phyloP scores from a whole-genome alignment of 202 grass and related monocot species.

The Carex sylvatica region DNA sequence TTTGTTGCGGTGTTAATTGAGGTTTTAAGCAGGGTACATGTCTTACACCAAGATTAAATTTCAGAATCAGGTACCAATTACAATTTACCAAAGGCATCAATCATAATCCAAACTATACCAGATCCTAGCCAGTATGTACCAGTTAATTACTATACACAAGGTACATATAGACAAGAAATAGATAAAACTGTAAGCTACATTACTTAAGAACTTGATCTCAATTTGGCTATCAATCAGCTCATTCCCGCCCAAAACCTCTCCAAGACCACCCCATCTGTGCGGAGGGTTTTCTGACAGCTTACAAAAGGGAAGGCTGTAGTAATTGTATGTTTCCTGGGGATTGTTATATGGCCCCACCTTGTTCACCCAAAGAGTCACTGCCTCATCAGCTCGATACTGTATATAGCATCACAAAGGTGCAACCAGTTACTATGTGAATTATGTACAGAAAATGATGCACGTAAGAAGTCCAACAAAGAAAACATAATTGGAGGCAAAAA shows the following conservation, averaged over 20 bases:
- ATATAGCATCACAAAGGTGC: constrained; percentile 33
- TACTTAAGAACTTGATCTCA: constrained; percentile 86
- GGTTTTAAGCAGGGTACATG: not conserved
- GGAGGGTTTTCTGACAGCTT: constrained; percentile 65
- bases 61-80: not conserved
- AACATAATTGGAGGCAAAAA: constrained; percentile 4
- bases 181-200: constrained; percentile 34
- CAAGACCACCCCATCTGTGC: constrained; percentile 94
- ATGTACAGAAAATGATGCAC: not conserved
- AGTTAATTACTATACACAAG: constrained; percentile 27
- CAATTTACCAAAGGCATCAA: not conserved
- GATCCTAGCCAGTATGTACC: constrained; percentile 9
- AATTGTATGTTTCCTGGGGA: constrained; percentile 98
- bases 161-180: constrained; percentile 20
- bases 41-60: not conserved
- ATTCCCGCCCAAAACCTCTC: constrained; percentile 96
- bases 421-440: constrained; percentile 14
- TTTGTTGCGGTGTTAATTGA: not conserved
- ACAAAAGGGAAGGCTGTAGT: constrained; percentile 97
- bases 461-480: not conserved
- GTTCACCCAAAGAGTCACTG: constrained; percentile 92
- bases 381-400: constrained; percentile 81
- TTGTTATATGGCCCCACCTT: constrained; percentile 99
- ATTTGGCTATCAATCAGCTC: constrained; percentile 98
- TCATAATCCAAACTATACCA: not conserved